Conservation (phyloP, 768 basidiomycete species). For the Lactarius sp. region DNA sequence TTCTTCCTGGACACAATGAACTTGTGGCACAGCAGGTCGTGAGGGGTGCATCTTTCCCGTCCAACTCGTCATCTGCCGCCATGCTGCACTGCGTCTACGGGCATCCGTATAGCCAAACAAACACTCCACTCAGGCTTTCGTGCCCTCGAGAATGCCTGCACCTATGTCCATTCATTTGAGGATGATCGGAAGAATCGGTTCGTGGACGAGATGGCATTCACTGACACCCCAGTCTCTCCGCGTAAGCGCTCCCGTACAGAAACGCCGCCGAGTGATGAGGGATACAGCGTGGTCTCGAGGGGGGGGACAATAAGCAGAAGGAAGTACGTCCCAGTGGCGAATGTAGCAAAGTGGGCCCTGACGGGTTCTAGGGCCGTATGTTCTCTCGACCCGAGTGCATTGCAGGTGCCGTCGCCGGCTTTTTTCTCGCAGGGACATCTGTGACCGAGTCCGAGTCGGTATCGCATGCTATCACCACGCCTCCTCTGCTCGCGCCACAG, state of each 20-base stretch:
- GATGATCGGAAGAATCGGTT: conserved; percentile 96
- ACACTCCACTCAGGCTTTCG: conserved; percentile 44
- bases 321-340: conserved; percentile 40
- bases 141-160: conserved; percentile 41
- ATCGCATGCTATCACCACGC: conserved; percentile 13
- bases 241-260: conserved; percentile 50
- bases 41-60: conserved; percentile 33
- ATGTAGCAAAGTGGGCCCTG: conserved; percentile 52
- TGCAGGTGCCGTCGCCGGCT: conserved; percentile 86
- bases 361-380: conserved; percentile 98
- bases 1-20: conserved; percentile 66
- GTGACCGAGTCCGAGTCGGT: conserved; percentile 28
- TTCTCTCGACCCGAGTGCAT: conserved; percentile 93
- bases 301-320: conserved; percentile 29
- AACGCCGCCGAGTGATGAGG: conserved; percentile 9
- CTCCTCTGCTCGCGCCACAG: conserved; percentile 43
- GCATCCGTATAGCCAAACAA: conserved; percentile 60
- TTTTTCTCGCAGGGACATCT: conserved; percentile 67
- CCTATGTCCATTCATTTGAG: conserved; percentile 80
- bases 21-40: conserved; percentile 61
- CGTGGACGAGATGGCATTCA: conserved; percentile 83
- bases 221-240: conserved; percentile 48
- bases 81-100: conserved; percentile 61
- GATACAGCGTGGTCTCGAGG: conserved; percentile 8
- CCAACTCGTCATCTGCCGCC: conserved; percentile 17